phyloP scores from a whole-genome alignment of 2,329 filamentous ascomycete species.

The Microdochium bolleyi region DNA sequence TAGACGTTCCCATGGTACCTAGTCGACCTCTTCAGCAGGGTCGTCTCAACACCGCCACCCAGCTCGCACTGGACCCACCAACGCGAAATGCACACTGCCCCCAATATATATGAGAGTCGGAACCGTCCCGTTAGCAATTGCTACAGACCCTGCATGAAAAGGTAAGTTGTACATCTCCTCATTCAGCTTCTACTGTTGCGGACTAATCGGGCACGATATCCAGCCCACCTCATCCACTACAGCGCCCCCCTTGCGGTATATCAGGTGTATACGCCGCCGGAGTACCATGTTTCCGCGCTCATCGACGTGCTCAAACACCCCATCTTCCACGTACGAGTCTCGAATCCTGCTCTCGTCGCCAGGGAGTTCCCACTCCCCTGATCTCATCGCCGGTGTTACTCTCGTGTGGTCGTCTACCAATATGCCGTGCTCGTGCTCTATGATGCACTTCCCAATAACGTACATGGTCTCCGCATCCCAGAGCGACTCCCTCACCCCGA shows the following conservation, averaged over 20 bases:
- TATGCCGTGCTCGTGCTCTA: constrained; percentile 9
- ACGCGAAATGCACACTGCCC: too few relatives aligned
- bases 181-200: not conserved
- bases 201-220: not conserved
- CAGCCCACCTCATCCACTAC: not conserved
- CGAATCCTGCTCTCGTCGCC: constrained; percentile 6
- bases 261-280: constrained; percentile 2
- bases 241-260: not conserved
- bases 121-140: too few relatives aligned
- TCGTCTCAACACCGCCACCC: too few relatives aligned
- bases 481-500: constrained; percentile 4
- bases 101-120: too few relatives aligned
- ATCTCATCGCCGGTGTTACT: not conserved
- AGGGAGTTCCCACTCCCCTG: constrained; percentile 2
- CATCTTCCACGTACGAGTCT: constrained; percentile 7
- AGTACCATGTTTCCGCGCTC: constrained; percentile 1
- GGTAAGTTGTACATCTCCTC: too few relatives aligned
- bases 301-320: constrained; percentile 1
- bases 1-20: too few relatives aligned
- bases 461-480: constrained; percentile 7
- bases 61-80: too few relatives aligned
- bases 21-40: too few relatives aligned
- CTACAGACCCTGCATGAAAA: too few relatives aligned
- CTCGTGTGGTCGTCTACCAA: too few relatives aligned
- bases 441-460: constrained; percentile 4